These are phyloP conservation scores for Bassia scoparia DNA, from an alignment of 148 eudicot species.

Conservation along the genomic window DNA sequence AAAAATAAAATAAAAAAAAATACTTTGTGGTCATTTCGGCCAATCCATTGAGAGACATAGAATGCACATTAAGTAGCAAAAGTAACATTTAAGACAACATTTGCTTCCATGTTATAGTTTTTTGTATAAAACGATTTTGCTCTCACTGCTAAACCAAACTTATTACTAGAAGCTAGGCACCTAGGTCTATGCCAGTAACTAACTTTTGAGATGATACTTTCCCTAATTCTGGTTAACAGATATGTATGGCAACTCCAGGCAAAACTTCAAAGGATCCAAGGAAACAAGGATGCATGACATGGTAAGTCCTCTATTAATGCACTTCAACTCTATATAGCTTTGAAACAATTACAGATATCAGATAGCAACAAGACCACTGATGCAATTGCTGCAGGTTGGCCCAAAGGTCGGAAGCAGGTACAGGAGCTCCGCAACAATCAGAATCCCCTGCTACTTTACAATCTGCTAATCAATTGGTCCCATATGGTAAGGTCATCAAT, in stretches of 20 bases:
- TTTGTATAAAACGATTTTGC: no score
- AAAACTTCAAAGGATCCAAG: constrained; percentile 41
- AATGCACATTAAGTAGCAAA: no score
- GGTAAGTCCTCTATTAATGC: constrained; percentile 36
- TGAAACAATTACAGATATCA: neutral
- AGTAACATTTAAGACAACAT: no score
- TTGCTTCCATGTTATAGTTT: no score
- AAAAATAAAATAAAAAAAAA: no score
- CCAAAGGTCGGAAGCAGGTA: constrained; percentile 35
- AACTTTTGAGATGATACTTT: no score
- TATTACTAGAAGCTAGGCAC: no score
- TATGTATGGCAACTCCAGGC: constrained; percentile 36
- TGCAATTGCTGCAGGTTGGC: constrained; percentile 34
- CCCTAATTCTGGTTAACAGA: no score
- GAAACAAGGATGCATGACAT: constrained; percentile 44
- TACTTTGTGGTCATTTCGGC: no score
- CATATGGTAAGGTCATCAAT: constrained; percentile 39
- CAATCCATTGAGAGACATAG: no score
- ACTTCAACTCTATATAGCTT: neutral
- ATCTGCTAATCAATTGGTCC: constrained; percentile 58
- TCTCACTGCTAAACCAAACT: no score
- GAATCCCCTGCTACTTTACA: constrained; percentile 31
- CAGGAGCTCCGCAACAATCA: constrained; percentile 35
- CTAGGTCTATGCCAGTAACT: no score
- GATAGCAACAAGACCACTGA: neutral